Base-by-base conservation (phyloP, 768 basidiomycete species). In the Termitomyces sp. region DNA sequence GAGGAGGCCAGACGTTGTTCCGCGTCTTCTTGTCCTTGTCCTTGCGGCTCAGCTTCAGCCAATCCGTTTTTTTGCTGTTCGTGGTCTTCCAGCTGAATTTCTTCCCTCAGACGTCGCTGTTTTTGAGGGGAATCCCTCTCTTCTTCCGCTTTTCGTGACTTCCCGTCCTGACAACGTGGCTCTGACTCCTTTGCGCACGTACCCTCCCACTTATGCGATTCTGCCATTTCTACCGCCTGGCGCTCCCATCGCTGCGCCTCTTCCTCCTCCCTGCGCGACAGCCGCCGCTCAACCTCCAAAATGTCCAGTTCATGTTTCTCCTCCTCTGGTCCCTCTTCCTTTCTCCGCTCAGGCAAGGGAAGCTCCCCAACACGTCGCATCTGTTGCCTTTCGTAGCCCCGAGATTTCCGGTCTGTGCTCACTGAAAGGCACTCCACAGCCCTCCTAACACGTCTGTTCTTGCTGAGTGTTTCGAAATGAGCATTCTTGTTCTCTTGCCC, bases 261-360 rank as follows among this genome's bases (percentile, higher is more conserved):
- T 32, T 32, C 49, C 54, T 58, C 26, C 51, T 58, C 51, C 5
- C 37, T 48, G 19, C 17, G 45, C 19, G 51, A 47, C 34, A 55
- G 34, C 38, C 43, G 47, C n/a, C 53, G 59, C 34, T 62, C 60
- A 26, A 64, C 50, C 44, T 62, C 62, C 14, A 58, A 56, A 38
- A 48, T 60, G 5, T 53, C 52, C 10, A 48, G 60, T 22, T 57
- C 62, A 32, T 55, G 40, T n/a, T 50, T 32, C 38, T 54, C 21
- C 45, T 53, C 40, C 24, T 28, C 46, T 28, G 7, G 46, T 12
- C 5, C 35, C 35, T 38, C 32, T 22, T 46, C 32, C 7, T 37
- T 44, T n/a, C 24, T 45, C 0, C 28, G 28, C 17, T 45, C 44
- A 43, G 35, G 7, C 21, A 30, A 22, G 45, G 60, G 60, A 24